These are phyloP conservation scores for Euphrasia arctica DNA, from an alignment of 305 asterid genomes.

Conservation along the genomic window DNA sequence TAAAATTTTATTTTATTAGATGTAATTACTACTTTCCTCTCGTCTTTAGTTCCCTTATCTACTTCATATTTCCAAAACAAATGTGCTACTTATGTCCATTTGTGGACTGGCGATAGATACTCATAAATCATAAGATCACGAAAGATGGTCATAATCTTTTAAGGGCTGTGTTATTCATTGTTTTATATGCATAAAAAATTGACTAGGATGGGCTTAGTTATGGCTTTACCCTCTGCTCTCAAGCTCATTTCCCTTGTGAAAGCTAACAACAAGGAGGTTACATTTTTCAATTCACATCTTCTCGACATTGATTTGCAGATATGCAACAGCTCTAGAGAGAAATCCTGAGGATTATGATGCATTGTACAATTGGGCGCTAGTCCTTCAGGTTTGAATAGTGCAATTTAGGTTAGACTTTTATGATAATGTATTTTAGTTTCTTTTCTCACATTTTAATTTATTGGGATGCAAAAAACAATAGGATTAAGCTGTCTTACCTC, in stretches of 20 bases:
- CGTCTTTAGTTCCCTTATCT: constrained; percentile 8
- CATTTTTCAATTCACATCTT: constrained; percentile 25
- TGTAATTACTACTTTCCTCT: constrained; percentile 1
- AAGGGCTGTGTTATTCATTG: constrained; percentile 13
- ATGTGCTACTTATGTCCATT: neutral
- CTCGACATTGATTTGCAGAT: constrained; percentile 49
- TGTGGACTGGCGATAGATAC: constrained; percentile 3
- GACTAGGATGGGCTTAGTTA: constrained; percentile 16
- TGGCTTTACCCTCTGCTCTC: constrained; percentile 18
- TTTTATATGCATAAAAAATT: constrained; percentile 23
- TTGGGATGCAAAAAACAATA: constrained; percentile 18
- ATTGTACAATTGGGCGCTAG: constrained; percentile 97
- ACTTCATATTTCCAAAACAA: constrained; percentile 10
- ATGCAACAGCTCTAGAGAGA: constrained; percentile 86
- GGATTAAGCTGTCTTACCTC: constrained; percentile 15
- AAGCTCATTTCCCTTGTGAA: constrained; percentile 20
- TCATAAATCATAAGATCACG: constrained; percentile 3
- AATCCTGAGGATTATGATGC: constrained; percentile 97
- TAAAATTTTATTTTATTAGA: constrained; percentile 2
- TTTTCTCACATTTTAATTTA: constrained; percentile 24
- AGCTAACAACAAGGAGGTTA: constrained; percentile 13
- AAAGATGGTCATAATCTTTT: constrained; percentile 3
- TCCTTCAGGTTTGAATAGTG: constrained; percentile 76
- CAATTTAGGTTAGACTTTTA: constrained; percentile 23
- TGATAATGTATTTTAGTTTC: constrained; percentile 17